phyloP scores from a whole-genome alignment of 139 green algal species.

The Medakamo hakoo region DNA sequence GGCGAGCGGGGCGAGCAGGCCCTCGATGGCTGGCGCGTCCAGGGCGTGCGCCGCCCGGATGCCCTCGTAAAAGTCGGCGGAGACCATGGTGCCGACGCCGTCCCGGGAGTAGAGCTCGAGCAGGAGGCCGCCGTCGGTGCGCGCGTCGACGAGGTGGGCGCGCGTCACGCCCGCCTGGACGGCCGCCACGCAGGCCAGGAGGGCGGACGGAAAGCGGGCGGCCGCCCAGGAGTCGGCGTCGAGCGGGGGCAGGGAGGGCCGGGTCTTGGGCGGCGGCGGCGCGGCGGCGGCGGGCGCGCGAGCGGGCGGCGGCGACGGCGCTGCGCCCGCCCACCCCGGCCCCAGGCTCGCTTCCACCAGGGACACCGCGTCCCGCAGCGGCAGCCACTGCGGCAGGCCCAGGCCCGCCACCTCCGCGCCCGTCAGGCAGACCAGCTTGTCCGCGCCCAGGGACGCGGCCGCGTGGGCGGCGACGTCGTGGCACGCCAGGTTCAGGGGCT shows the following conservation, averaged over 20 bases:
- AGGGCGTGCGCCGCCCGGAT: slow-evolving; percentile 47
- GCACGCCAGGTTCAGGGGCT: slow-evolving; percentile 92
- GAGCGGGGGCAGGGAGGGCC: slow-evolving; percentile 12
- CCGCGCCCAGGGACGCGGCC: slow-evolving; percentile 54
- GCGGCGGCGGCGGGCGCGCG: not conserved
- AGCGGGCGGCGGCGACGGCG: not conserved
- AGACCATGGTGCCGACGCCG: slow-evolving; percentile 85
- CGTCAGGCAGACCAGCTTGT: slow-evolving; percentile 88
- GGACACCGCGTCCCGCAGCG: slow-evolving; percentile 46
- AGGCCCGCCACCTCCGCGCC: slow-evolving; percentile 37
- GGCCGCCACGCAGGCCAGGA: slow-evolving; percentile 25
- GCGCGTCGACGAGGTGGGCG: slow-evolving; percentile 59
- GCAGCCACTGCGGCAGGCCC: slow-evolving; percentile 57
- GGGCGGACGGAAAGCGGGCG: slow-evolving; percentile 15
- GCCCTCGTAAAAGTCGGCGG: slow-evolving; percentile 82
- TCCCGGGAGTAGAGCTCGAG: slow-evolving; percentile 92
- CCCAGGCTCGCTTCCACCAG: slow-evolving; percentile 21
- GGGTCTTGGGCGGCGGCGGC: not conserved
- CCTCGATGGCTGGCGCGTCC: slow-evolving; percentile 39
- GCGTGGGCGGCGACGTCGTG: slow-evolving; percentile 62
- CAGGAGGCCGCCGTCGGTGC: slow-evolving; percentile 61
- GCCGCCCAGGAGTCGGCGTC: slow-evolving; percentile 34
- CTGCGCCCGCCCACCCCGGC: slow-evolving; percentile 1
- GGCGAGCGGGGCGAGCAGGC: slow-evolving; percentile 35
- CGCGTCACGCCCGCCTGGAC: slow-evolving; percentile 47